Evolutionary conservation across 2,329 filamentous ascomycete genomes (phyloP).

Genomic region (Exserohilum turcica): DNA sequence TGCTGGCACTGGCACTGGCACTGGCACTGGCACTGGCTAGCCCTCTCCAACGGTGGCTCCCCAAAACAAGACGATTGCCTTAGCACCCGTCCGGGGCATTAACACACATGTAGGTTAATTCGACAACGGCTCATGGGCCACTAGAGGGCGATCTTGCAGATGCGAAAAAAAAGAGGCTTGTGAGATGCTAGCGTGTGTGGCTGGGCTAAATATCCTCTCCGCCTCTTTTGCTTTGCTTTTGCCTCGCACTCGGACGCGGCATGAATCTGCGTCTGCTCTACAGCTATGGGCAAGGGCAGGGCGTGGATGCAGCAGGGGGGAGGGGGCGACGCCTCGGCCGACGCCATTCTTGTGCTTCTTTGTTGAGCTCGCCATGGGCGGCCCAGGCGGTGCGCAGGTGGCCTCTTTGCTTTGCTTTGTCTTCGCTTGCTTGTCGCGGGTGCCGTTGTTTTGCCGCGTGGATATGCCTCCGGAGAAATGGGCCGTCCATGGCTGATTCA

Average conservation of each 20-base stretch:
- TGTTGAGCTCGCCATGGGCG: conserved; percentile 11
- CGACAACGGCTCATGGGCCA: conserved; percentile 29
- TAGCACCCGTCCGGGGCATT: conserved; percentile 6
- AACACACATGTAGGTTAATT: conserved; percentile 22
- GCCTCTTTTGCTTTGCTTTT: neutral
- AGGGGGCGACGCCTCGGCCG: neutral
- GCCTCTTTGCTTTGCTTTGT: conserved; percentile 4
- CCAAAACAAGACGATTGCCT: conserved; percentile 14
- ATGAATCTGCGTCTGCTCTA: neutral
- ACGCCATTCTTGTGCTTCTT: conserved; percentile 4
- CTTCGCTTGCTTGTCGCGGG: neutral
- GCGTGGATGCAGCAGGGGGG: neutral
- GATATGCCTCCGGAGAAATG: neutral
- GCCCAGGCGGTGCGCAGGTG: too few species aligned
- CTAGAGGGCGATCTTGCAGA: conserved; percentile 36
- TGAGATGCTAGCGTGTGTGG: conserved; percentile 28
- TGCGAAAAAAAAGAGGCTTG: conserved; percentile 8
- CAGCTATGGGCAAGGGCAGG: neutral
- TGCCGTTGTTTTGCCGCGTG: conserved; percentile 14
- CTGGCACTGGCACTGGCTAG: conserved; percentile 33
- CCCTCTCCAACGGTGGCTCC: conserved; percentile 20
- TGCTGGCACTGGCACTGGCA: too few species aligned
- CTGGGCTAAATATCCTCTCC: neutral
- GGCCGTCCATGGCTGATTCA: conserved; percentile 9
- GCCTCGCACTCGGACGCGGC: neutral